These are phyloP conservation scores for Gnaphalium uliginosum DNA, from an alignment of 129 eudicot genomes.

Conservation along the genomic window DNA sequence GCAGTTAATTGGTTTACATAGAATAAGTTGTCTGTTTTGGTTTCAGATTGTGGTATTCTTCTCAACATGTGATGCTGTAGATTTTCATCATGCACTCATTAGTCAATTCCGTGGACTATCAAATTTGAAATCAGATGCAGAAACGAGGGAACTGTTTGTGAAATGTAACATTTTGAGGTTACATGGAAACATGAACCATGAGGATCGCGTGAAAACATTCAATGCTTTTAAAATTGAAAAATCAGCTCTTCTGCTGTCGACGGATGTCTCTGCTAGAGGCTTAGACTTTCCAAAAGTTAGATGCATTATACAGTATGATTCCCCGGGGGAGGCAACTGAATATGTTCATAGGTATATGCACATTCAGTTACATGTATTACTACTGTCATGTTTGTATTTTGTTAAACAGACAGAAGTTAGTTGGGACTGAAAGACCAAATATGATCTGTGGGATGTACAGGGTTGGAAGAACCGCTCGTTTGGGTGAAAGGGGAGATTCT, in stretches of 20 bases:
- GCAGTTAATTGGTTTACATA: constrained; percentile 7
- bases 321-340: constrained; percentile 98
- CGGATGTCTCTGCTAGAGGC: constrained; percentile 97
- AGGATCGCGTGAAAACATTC: constrained; percentile 73
- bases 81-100: constrained; percentile 75
- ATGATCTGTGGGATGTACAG: constrained; percentile 39
- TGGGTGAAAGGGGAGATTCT: constrained; percentile 95
- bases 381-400: not conserved
- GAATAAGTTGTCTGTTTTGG: constrained; percentile 20
- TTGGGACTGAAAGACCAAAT: not conserved
- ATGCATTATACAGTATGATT: constrained; percentile 94
- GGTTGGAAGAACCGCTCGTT: constrained; percentile 99
- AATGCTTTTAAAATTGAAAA: constrained; percentile 79
- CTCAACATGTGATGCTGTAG: constrained; percentile 94
- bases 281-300: constrained; percentile 90
- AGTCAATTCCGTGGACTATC: constrained; percentile 59
- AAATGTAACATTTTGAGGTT: constrained; percentile 66
- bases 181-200: constrained; percentile 95
- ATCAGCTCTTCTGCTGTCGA: constrained; percentile 83
- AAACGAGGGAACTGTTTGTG: constrained; percentile 48
- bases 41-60: constrained; percentile 91
- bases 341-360: constrained; percentile 81
- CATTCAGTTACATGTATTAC: not conserved
- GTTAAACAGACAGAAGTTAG: not conserved
- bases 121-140: constrained; percentile 41